Percentiles rank a stretch among this genome's conserved stretches.
Conservation (phyloP, 495 filamentous ascomycete species). For the Rhizodiscina lignyota region DNA sequence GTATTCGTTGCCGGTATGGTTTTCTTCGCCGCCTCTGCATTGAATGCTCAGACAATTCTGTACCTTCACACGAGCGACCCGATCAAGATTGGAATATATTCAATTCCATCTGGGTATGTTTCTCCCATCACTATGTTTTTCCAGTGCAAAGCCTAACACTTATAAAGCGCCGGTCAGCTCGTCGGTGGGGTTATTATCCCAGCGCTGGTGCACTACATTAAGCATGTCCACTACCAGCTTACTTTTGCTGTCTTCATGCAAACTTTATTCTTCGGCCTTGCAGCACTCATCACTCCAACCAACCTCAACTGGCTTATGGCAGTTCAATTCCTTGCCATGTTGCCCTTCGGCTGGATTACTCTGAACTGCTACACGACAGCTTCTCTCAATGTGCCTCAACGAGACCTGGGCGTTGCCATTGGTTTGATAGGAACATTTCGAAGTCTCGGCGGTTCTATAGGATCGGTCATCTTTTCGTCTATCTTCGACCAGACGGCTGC, state of each 20-base stretch:
- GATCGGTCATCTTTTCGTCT: slow-evolving; percentile 1
- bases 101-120: slow-evolving; percentile 8
- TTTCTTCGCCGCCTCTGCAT: slow-evolving; percentile 10
- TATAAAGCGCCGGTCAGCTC: slow-evolving; percentile 15
- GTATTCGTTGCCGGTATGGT: slow-evolving; percentile 20
- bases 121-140: no score
- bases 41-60: slow-evolving; percentile 15
- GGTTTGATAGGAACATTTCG: slow-evolving; percentile 17
- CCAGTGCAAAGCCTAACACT: no score
- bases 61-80: slow-evolving; percentile 15
- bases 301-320: slow-evolving; percentile 18
- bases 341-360: slow-evolving; percentile 21
- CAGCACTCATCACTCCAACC: slow-evolving; percentile 14
- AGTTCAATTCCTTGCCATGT: slow-evolving; percentile 19
- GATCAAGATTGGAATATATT: slow-evolving; percentile 13
- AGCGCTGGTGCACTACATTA: slow-evolving; percentile 18
- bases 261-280: slow-evolving; percentile 20
- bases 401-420: slow-evolving; percentile 16
- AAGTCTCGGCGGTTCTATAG: slow-evolving; percentile 16
- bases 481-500: neutral
- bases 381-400: slow-evolving; percentile 17
- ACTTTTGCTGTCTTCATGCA: slow-evolving; percentile 19
- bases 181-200: slow-evolving; percentile 19
- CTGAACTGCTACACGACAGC: slow-evolving; percentile 17
- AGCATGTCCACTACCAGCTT: slow-evolving; percentile 18